Base-by-base conservation (phyloP, 2,329 filamentous ascomycete species). In the Tetracladium maxilliforme region DNA sequence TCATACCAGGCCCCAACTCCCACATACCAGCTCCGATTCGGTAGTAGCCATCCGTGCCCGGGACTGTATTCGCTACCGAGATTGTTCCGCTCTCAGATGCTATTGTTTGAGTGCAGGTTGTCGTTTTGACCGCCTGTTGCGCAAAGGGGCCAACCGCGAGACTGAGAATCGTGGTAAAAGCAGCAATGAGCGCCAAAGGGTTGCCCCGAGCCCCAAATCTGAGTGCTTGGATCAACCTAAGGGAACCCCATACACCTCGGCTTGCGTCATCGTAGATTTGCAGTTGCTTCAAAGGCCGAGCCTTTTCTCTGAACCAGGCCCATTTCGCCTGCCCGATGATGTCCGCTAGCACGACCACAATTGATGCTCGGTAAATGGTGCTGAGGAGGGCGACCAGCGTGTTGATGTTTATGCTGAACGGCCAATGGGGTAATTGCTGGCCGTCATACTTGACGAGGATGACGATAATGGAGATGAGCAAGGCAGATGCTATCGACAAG, bases 291-390 rank as follows among this genome's bases (percentile, higher is more conserved):
- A 49, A 20, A 21, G 38, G 36, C 19, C 40, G 36, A n/a, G 30
- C 32, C 22, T 16, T 28, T 26, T 25, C 36, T 14, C 7, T 17
- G 23, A 48, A 49, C 44, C 45, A 49, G 3, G 41, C 35, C 45
- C 45, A 50, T 30, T 51, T 50, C 7, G 48, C 29, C 25, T 48
- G 47, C n/a, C n/a, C n/a, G n/a, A n/a, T n/a, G n/a, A n/a, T n/a
- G n/a, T 48, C 44, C 3, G 38, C 38, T 13, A 47, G 33, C 3
- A 40, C 33, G 14, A 45, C 39, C 7, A 42, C 31, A 30, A 51
- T 36, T 6, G 40, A 33, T 2, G 41, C 38, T 29, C 47, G 47
- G 33, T 45, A 40, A 10, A 44, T 26, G 4, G 36, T 42, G 12
- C 33, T 33, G 10, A 48, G 28, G 4, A 48, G 23, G 1, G 47